A percentile compares a stretch with the other conserved stretches of the same genome.
phyloP scores from a whole-genome alignment of 305 asterid genomes.

The Coffea humblotiana region DNA sequence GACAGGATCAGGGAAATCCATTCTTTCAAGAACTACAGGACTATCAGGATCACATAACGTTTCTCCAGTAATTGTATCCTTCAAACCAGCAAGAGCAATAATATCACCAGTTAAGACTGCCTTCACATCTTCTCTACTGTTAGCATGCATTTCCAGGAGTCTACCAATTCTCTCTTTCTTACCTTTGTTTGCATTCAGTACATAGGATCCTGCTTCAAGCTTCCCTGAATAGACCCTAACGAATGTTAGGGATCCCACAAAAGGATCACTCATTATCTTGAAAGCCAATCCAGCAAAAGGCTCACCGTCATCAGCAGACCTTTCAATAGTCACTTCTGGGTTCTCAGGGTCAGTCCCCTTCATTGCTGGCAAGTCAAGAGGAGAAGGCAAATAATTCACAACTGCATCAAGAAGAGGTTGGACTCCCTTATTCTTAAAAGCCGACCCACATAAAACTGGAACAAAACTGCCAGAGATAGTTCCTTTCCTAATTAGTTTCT shows the following conservation, averaged over 20 bases:
- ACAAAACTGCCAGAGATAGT: slow-evolving; percentile 63
- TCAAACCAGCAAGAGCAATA: slow-evolving; percentile 89
- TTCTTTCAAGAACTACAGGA: slow-evolving; percentile 82
- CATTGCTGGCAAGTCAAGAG: slow-evolving; percentile 83
- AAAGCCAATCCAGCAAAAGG: slow-evolving; percentile 94
- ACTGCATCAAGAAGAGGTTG: slow-evolving; percentile 91
- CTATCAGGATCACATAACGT: slow-evolving; percentile 80
- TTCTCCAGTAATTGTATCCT: slow-evolving; percentile 94
- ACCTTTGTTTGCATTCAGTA: slow-evolving; percentile 84
- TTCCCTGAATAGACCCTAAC: slow-evolving; percentile 84
- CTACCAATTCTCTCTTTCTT: slow-evolving; percentile 93
- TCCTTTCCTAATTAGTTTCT: slow-evolving; percentile 68
- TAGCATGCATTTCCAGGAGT: slow-evolving; percentile 95
- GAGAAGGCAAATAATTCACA: slow-evolving; percentile 91
- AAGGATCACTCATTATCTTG: slow-evolving; percentile 91
- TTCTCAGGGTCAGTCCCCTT: slow-evolving; percentile 90
- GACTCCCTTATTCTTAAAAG: slow-evolving; percentile 93
- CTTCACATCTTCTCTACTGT: slow-evolving; percentile 84
- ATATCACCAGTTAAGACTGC: slow-evolving; percentile 83
- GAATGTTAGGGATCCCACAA: slow-evolving; percentile 89
- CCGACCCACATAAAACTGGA: slow-evolving; percentile 92
- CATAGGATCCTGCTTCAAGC: slow-evolving; percentile 82
- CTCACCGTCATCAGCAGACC: slow-evolving; percentile 57
- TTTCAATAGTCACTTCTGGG: slow-evolving; percentile 57
- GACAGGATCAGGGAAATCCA: slow-evolving; percentile 99